phyloP scores from a whole-genome alignment of 208 protist genomes.

The Trypanosoma scelopori region DNA sequence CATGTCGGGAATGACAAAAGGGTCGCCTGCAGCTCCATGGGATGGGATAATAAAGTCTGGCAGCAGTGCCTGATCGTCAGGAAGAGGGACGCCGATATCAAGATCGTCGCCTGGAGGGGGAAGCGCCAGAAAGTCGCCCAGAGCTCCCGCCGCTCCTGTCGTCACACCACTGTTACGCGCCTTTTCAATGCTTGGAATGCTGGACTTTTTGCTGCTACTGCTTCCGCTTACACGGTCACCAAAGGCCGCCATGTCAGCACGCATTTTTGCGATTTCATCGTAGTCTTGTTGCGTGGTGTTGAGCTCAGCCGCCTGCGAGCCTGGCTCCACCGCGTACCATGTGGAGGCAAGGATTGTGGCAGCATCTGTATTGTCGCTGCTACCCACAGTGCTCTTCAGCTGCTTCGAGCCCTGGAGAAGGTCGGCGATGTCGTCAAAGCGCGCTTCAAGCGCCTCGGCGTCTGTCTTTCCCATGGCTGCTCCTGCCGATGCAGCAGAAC shows the following conservation, averaged over 20 bases:
- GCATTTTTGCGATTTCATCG: slow-evolving; percentile 81
- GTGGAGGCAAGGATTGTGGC: slow-evolving; percentile 49
- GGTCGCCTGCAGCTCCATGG: slow-evolving; percentile 16
- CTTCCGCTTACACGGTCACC: slow-evolving; percentile 64
- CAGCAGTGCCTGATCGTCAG: slow-evolving; percentile 54
- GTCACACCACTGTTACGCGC: slow-evolving; percentile 62
- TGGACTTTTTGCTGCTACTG: slow-evolving; percentile 75
- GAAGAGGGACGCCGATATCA: slow-evolving; percentile 80
- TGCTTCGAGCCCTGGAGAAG: slow-evolving; percentile 36
- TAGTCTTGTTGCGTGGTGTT: slow-evolving; percentile 72
- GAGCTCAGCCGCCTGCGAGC: slow-evolving; percentile 49
- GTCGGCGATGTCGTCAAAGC: slow-evolving; percentile 82
- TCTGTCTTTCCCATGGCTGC: slow-evolving; percentile 35
- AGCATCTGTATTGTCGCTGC: slow-evolving; percentile 14
- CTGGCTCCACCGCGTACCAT: slow-evolving; percentile 83
- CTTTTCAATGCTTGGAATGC: slow-evolving; percentile 83
- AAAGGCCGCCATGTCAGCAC: slow-evolving; percentile 80
- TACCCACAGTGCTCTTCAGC: not conserved
- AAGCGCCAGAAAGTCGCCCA: slow-evolving; percentile 39
- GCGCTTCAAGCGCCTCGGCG: slow-evolving; percentile 55
- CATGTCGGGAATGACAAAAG: slow-evolving; percentile 31
- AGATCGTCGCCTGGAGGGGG: slow-evolving; percentile 57
- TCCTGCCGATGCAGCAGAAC: slow-evolving; percentile 24
- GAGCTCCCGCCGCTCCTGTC: slow-evolving; percentile 13
- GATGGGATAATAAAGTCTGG: slow-evolving; percentile 35